phyloP scores from a whole-genome alignment of 2,329 filamentous ascomycete genomes.

The Beauveria sp. region DNA sequence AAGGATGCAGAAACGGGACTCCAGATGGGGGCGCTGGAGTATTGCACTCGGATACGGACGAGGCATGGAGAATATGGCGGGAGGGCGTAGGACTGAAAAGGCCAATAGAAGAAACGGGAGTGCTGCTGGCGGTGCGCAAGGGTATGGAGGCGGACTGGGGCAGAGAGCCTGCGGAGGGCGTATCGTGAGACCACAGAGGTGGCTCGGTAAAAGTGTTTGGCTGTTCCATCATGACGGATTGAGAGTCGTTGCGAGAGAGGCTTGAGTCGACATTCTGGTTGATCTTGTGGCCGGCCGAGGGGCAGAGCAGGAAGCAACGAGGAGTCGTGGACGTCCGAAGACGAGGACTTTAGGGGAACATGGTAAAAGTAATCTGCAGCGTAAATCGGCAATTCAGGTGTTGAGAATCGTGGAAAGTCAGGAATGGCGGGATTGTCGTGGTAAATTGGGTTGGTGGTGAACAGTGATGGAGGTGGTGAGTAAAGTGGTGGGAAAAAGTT shows the following conservation, averaged over 20 bases:
- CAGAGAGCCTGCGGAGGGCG: conserved; percentile 13
- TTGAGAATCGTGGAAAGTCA: neutral
- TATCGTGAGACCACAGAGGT: conserved; percentile 4
- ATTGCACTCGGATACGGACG: conserved; percentile 44
- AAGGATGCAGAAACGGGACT: conserved; percentile 60
- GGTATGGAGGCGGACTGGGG: conserved; percentile 32
- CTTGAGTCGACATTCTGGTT: conserved; percentile 8
- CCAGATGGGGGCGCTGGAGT: conserved; percentile 41
- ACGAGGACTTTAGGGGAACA: conserved; percentile 9
- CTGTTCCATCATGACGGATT: conserved; percentile 13
- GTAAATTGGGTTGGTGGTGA: neutral
- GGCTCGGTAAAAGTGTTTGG: conserved; percentile 11
- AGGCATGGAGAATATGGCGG: conserved; percentile 31
- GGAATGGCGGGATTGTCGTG: neutral
- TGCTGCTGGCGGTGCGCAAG: conserved; percentile 44
- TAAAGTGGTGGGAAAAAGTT: neutral
- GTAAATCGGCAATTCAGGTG: neutral
- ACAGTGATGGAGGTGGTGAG: neutral
- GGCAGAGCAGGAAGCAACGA: conserved; percentile 4
- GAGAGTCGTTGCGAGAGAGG: conserved; percentile 11
- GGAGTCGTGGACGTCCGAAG: conserved; percentile 7
- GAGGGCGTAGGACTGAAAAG: conserved; percentile 48
- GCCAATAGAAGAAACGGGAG: conserved; percentile 53
- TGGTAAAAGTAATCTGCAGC: neutral
- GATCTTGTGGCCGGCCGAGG: conserved; percentile 2